Conservation (phyloP, 164 flowering plant species). For the Chimonanthus salicifolius region DNA sequence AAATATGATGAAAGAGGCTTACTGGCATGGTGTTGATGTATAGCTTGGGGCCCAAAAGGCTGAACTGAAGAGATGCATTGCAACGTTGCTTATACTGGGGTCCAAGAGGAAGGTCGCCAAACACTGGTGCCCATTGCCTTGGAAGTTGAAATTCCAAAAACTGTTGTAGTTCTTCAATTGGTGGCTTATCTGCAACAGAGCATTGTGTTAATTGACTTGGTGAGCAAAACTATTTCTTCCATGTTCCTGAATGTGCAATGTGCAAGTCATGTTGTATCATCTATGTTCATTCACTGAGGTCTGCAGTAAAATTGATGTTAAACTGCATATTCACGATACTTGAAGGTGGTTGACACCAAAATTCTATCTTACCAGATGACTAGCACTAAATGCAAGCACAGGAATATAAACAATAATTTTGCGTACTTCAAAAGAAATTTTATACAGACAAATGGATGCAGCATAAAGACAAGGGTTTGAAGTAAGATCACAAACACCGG, state of each 20-base stretch:
- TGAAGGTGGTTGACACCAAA: not conserved
- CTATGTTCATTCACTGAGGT: not conserved
- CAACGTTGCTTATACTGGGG: constrained; percentile 67
- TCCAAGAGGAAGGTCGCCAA: constrained; percentile 92
- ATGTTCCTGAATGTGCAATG: too few relatives aligned
- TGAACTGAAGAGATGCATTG: constrained; percentile 62
- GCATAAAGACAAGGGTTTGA: not conserved
- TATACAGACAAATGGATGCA: not conserved
- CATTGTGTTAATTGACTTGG: not conserved
- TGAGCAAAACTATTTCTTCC: not conserved
- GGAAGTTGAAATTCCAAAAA: constrained; percentile 96
- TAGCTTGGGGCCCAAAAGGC: constrained; percentile 88
- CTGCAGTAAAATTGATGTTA: not conserved
- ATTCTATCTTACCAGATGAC: not conserved
- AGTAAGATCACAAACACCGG: not conserved
- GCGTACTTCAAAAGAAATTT: not conserved
- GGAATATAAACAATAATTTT: not conserved
- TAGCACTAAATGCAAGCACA: not conserved
- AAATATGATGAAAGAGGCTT: constrained; percentile 2
- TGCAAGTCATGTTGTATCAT: not conserved
- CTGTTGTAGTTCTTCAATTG: constrained; percentile 84
- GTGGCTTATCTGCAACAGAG: constrained; percentile 74
- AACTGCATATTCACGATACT: too few relatives aligned
- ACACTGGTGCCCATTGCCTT: constrained; percentile 95
- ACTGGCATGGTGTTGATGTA: constrained; percentile 74